A percentile compares a stretch with the other conserved stretches of the same genome.
phyloP scores from a whole-genome alignment of 768 basidiomycete species.

The Pleurotus cornucopiae region DNA sequence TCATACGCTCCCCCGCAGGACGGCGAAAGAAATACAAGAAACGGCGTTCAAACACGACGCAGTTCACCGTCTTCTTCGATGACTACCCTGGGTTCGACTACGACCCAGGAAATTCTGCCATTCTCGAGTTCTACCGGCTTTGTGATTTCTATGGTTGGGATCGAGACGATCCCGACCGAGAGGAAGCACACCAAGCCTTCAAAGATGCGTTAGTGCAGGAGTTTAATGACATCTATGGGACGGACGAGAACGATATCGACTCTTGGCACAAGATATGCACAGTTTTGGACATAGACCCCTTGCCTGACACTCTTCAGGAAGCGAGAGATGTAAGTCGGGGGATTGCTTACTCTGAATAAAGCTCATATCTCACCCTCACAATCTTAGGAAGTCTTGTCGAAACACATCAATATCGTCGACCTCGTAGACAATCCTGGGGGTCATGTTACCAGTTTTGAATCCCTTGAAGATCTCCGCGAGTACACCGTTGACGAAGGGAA shows the following conservation, averaged over 20 bases:
- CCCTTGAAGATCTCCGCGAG: conserved; percentile 22
- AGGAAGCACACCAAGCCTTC: conserved; percentile 17
- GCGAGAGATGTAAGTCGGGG: conserved; percentile 22
- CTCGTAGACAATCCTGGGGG: conserved; percentile 20
- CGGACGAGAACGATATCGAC: conserved; percentile 21
- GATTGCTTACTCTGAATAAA: not conserved
- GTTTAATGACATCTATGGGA: conserved; percentile 31
- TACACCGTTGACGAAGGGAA: conserved; percentile 24
- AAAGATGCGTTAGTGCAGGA: conserved; percentile 24
- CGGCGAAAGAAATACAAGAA: not conserved
- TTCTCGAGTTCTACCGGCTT: conserved; percentile 15
- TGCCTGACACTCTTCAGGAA: conserved; percentile 20
- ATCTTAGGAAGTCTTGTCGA: conserved; percentile 20
- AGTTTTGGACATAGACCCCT: conserved; percentile 21
- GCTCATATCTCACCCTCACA: not conserved
- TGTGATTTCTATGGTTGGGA: conserved; percentile 13
- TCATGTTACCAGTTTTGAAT: conserved; percentile 16
- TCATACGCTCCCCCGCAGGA: not conserved
- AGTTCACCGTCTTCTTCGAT: conserved; percentile 11
- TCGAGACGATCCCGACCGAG: conserved; percentile 5
- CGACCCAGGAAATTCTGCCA: conserved; percentile 5
- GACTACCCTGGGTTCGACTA: conserved; percentile 14
- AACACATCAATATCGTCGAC: conserved; percentile 37
- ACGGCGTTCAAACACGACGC: not conserved
- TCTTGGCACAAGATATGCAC: conserved; percentile 25